Conservation (phyloP, 495 filamentous ascomycete genomes). For the Penicillium flavigenum region DNA sequence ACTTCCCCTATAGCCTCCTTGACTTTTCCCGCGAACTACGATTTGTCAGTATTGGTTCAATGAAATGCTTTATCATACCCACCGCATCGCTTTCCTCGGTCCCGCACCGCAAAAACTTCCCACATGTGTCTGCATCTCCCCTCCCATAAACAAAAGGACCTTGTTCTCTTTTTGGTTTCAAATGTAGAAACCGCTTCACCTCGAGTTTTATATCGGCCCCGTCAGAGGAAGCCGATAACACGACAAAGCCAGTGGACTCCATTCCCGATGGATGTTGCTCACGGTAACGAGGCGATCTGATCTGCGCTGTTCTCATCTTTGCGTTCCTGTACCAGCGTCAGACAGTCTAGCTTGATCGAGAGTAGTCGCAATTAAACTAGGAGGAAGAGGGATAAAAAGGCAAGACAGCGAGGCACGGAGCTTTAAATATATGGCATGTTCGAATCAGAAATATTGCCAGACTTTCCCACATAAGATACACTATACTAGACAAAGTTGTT, state of each 20-base stretch:
- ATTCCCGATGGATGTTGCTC: neutral
- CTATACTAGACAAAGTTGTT: too few species aligned
- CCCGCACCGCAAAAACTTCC: neutral
- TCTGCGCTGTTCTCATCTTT: conserved; percentile 3
- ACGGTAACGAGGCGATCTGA: conserved; percentile 1
- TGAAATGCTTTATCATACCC: neutral
- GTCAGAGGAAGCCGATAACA: conserved; percentile 1
- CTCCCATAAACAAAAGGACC: too few species aligned
- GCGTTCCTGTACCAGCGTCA: neutral
- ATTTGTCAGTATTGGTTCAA: conserved; percentile 4
- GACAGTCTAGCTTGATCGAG: conserved; percentile 6
- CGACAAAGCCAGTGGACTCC: conserved; percentile 2
- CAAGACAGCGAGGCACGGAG: neutral
- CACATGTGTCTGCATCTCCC: neutral
- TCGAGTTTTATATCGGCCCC: neutral
- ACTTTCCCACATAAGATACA: too few species aligned
- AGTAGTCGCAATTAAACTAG: conserved; percentile 4
- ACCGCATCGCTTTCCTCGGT: conserved; percentile 3
- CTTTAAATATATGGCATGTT: conserved; percentile 6
- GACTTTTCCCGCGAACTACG: conserved; percentile 2
- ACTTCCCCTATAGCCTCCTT: conserved; percentile 4
- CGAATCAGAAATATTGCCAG: too few species aligned
- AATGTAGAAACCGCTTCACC: conserved; percentile 1
- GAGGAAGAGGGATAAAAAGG: neutral
- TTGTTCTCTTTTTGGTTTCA: neutral